phyloP scores from a whole-genome alignment of 495 filamentous ascomycete genomes.

The Daldinia decipiens region DNA sequence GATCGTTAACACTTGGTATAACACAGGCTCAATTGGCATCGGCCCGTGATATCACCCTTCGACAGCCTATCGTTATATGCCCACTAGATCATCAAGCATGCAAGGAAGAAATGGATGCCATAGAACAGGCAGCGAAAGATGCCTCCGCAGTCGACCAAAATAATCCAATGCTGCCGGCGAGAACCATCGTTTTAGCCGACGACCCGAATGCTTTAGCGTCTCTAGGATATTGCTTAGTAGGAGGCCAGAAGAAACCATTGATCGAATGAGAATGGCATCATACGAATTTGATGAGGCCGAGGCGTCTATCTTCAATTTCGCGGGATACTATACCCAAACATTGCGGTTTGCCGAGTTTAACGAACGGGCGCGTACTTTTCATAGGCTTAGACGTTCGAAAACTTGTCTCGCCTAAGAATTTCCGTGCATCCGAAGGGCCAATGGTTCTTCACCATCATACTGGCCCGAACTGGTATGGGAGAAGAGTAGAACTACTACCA shows the following conservation, averaged over 20 bases:
- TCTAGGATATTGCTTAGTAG: constrained; percentile 86
- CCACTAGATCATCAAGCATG: constrained; percentile 94
- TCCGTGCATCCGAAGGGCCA: constrained; percentile 9
- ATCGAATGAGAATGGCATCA: constrained; percentile 74
- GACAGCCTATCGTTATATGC: constrained; percentile 95
- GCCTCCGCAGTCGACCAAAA: constrained; percentile 85
- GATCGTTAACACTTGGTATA: constrained; percentile 35
- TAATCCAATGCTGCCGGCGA: constrained; percentile 87
- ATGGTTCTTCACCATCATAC: not conserved
- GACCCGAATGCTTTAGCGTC: constrained; percentile 80
- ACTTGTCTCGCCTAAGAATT: not conserved
- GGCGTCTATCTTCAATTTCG: not conserved
- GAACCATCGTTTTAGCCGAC: constrained; percentile 78
- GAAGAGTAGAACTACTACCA: not conserved
- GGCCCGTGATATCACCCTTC: constrained; percentile 87
- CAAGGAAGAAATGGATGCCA: constrained; percentile 98
- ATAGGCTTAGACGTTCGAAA: not conserved
- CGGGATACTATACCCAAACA: constrained; percentile 3
- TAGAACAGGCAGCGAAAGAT: constrained; percentile 93
- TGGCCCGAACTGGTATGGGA: not conserved
- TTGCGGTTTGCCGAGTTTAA: not conserved
- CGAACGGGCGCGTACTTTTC: not conserved
- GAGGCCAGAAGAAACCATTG: constrained; percentile 83
- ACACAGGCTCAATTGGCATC: constrained; percentile 87
- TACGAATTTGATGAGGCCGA: constrained; percentile 1